Evolutionary conservation across 345 rosid genomes (phyloP).

Genomic region (Pelargonium nanum): DNA sequence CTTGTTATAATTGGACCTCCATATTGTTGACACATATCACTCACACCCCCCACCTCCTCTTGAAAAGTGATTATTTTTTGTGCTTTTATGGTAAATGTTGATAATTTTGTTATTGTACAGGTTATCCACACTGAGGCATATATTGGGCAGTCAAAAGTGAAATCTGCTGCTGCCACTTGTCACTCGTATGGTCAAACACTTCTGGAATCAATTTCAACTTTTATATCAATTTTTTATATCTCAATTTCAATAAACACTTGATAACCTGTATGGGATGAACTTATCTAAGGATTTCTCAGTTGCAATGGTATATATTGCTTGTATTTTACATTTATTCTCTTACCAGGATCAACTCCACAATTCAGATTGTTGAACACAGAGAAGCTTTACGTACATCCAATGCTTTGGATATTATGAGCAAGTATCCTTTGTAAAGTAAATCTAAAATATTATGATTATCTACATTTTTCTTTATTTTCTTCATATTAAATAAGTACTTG

Average conservation of each 20-base stretch:
- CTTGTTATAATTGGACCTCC: background rate
- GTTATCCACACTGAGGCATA: slow-evolving; percentile 87
- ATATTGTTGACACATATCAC: no score
- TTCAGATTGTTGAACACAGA: slow-evolving; percentile 57
- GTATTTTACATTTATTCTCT: slow-evolving; percentile 6
- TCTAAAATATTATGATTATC: no score
- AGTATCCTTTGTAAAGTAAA: slow-evolving; percentile 49
- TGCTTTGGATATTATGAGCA: slow-evolving; percentile 76
- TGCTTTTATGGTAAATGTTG: background rate
- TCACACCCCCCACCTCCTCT: no score
- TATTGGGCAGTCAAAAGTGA: slow-evolving; percentile 84
- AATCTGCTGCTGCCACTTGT: slow-evolving; percentile 87
- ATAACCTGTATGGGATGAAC: background rate
- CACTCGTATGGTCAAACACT: slow-evolving; percentile 42
- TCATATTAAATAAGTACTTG: background rate
- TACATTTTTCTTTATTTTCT: background rate
- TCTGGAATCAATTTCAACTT: background rate
- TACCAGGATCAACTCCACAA: slow-evolving; percentile 66
- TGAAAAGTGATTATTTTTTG: background rate
- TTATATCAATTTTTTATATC: background rate
- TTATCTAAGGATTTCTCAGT: background rate
- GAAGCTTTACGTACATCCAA: slow-evolving; percentile 82
- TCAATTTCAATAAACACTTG: background rate
- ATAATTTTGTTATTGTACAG: slow-evolving; percentile 22
- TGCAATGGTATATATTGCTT: background rate